These are phyloP conservation scores for Ampelocalamus luodianensis DNA, from an alignment of 176 grass and related monocot genomes.

Conservation along the genomic window DNA sequence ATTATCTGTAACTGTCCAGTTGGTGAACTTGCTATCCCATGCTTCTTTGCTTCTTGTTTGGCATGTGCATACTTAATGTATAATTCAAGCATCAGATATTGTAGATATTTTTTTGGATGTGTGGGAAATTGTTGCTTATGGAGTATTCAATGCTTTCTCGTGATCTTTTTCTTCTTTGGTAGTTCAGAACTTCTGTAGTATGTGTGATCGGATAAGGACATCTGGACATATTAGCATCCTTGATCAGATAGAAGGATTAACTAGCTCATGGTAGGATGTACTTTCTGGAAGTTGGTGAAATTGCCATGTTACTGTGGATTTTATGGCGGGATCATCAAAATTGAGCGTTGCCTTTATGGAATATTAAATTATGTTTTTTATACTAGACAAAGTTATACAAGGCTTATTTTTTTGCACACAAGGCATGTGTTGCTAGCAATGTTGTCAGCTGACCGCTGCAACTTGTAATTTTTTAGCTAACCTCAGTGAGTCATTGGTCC, in stretches of 20 bases:
- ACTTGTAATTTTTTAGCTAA: background rate
- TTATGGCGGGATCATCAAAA: background rate
- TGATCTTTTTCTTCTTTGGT: background rate
- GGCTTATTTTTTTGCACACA: background rate
- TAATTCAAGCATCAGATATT: background rate
- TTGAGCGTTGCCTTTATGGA: background rate
- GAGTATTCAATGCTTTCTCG: background rate
- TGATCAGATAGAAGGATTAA: background rate
- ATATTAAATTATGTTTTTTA: background rate
- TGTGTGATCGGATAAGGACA: background rate
- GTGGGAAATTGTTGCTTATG: background rate
- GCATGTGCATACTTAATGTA: background rate
- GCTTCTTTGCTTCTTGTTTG: conserved; percentile 9
- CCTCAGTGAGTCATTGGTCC: background rate
- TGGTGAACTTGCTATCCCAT: conserved; percentile 31
- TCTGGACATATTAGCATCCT: background rate
- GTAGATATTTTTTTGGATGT: background rate
- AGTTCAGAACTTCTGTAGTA: background rate
- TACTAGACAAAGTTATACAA: background rate
- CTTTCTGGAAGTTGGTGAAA: background rate
- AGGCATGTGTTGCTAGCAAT: background rate
- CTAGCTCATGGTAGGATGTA: background rate
- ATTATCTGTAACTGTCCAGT: conserved; percentile 1
- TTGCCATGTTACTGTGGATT: background rate
- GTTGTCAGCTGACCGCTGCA: background rate